These are phyloP conservation scores for Boechera retrofracta DNA, from an alignment of 345 rosid species.

Conservation along the genomic window DNA sequence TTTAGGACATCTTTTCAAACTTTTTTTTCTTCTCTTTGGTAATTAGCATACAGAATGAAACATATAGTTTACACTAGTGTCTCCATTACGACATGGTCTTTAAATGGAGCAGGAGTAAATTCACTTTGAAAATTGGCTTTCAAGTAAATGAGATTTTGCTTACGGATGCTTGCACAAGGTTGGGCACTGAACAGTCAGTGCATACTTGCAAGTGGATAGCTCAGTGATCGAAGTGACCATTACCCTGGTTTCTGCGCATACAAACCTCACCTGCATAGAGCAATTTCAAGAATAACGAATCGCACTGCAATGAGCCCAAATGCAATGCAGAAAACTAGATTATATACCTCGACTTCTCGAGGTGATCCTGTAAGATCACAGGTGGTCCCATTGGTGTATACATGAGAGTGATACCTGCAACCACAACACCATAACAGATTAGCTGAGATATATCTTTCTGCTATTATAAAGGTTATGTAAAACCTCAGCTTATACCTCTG, in stretches of 20 bases:
- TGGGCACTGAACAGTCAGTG: slow-evolving; percentile 80
- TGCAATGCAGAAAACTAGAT: neutral
- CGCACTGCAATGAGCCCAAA: neutral
- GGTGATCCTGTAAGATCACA: slow-evolving; percentile 91
- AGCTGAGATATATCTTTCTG: neutral
- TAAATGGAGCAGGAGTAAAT: neutral
- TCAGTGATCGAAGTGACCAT: slow-evolving; percentile 93
- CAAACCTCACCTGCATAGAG: slow-evolving; percentile 81
- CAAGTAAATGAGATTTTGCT: slow-evolving; percentile 45
- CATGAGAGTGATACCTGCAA: slow-evolving; percentile 88
- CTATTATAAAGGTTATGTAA: neutral
- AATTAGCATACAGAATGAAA: slow-evolving; percentile 1
- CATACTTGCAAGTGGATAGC: slow-evolving; percentile 96
- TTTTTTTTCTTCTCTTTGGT: neutral
- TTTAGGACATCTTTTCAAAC: neutral
- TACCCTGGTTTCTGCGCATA: slow-evolving; percentile 87
- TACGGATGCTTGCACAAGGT: slow-evolving; percentile 94
- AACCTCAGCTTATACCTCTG: slow-evolving; percentile 59
- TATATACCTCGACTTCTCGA: slow-evolving; percentile 81
- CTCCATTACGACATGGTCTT: neutral
- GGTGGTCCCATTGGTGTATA: slow-evolving; percentile 77
- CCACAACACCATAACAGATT: slow-evolving; percentile 6
- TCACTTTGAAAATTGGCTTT: neutral
- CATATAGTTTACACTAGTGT: neutral
- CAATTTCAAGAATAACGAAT: slow-evolving; percentile 27